Percentiles rank a stretch among this genome's conserved stretches.
These are phyloP conservation scores for Paraphysoderma sedebokerense DNA, from an alignment of 371 early-diverging fungal genomes.

Conservation along the genomic window DNA sequence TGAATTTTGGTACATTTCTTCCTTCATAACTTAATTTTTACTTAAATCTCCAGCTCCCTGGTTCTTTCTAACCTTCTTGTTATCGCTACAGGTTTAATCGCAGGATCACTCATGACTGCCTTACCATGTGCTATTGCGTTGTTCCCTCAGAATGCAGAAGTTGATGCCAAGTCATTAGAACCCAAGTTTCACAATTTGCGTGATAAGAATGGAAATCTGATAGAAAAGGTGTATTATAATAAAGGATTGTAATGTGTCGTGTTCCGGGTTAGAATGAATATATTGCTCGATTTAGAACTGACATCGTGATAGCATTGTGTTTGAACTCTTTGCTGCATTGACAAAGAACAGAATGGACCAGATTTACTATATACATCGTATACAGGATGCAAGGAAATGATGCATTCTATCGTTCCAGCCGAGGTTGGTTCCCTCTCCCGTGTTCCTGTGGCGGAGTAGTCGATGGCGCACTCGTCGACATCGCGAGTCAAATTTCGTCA, in stretches of 20 bases:
- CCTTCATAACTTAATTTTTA: neutral
- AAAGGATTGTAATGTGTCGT: conserved; percentile 46
- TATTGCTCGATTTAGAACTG: too few relatives aligned
- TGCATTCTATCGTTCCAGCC: too few relatives aligned
- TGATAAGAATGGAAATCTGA: conserved; percentile 28
- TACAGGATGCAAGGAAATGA: too few relatives aligned
- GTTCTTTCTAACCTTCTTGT: neutral
- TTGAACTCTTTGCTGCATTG: too few relatives aligned
- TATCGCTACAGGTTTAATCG: conserved; percentile 27
- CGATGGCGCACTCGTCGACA: too few relatives aligned
- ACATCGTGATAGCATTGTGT: too few relatives aligned
- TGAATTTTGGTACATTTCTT: conserved; percentile 33
- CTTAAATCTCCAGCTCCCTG: neutral
- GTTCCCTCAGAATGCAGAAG: conserved; percentile 47
- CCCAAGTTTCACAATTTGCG: conserved; percentile 18
- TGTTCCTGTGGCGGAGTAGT: too few relatives aligned
- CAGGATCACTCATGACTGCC: conserved; percentile 47
- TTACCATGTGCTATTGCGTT: conserved; percentile 62
- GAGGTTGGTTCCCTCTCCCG: too few relatives aligned
- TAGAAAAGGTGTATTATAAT: conserved; percentile 44
- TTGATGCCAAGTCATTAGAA: conserved; percentile 18
- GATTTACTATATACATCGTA: too few relatives aligned
- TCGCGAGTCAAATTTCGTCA: too few relatives aligned
- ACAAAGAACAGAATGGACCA: too few relatives aligned
- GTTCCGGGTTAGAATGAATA: too few relatives aligned